Base-by-base conservation (phyloP, 2,329 filamentous ascomycete genomes). In the Penicillium sp. region DNA sequence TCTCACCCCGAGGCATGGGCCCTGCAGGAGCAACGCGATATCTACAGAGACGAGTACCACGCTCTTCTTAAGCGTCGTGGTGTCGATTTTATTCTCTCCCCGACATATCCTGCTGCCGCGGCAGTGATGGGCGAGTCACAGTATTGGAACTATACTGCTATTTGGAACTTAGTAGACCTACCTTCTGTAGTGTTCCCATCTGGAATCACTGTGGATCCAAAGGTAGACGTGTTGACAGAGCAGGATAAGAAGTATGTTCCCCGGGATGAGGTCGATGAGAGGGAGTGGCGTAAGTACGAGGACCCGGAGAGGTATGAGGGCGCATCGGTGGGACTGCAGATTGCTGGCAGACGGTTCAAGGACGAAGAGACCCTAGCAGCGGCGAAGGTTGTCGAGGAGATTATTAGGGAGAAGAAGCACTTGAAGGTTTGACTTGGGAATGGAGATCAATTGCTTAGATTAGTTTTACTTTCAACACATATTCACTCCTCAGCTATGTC, bases 321-420 rank as follows among this genome's bases (percentile, higher is more conserved):
- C 0, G 70, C 81, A 7, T 82, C 82, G 0, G 75, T 85, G 10
- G 78, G 77, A 0, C 60, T 86, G 19, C 82, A 85, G 65, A 70
- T 85, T 35, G 71, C 82, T 3, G 79, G 80, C 1, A 72, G 77
- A 4, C 77, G 75, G 48, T 76, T 81, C n/a, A 78, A 82, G 51
- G 83, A 85, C 57, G 83, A 86, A 64, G 83, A 80, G 66, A 72
- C 70, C 0, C 41, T 75, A 41, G 73, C 72, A 19, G 70, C 70
- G 1, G 70, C 69, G 4, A 69, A 64, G 51, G 33, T 72, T 50
- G 57, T 73, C 1, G 60, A 66, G 42, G 61, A 52, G 27, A 59
- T 66, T 55, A 41, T 68, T 8, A 58, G 43, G 10, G 57, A 44
- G 23, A 31, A 15, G 19, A 44, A 36, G 38, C 15, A 17, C 3